Base-by-base conservation (phyloP, 2,329 filamentous ascomycete genomes). In the Whalleya microplaca region DNA sequence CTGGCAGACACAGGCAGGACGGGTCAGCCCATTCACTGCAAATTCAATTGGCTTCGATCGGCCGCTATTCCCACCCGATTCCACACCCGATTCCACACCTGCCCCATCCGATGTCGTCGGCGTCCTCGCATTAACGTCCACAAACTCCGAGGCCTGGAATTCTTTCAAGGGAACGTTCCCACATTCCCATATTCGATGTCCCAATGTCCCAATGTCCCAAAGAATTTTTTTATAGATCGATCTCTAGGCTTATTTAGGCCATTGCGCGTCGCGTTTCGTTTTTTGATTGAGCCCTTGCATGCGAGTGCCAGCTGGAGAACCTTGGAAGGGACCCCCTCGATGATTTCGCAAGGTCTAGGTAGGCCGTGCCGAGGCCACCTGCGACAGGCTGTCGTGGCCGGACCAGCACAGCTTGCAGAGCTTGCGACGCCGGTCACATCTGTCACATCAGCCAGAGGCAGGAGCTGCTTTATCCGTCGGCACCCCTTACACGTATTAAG, bases 361-460 rank as follows among this genome's bases (percentile, higher is more conserved):
- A 63, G 63, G 65, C 62, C 58, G 48, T 56, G 64, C 60, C 48
- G 63, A 55, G 66, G 64, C 62, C 61, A 63, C 59, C 60, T 65
- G 55, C 61, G 59, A 63, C 65, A 64, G 55, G 63, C 56, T 61
- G 46, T 61, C 51, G 53, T 60, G 58, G 57, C 65, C 61, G 62
- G 61, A 41, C 48, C 61, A 51, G 57, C 23, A 47, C 50, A 59
- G 37, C 29, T 64, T 61, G 42, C 45, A 47, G 51, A 59, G 37
- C 29, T 64, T 61, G 42, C 45, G 54, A 61, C 58, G 49, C 50
- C 48, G 23, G 53, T 53, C 41, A 53, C 53, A 37, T 49, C 45
- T 53, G 40, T 58, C 56, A 46, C 48, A 50, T 37, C 45, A 55
- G 40, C 58, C 56, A 48, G 47, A 50, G 42, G 52, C 41, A n/a